Percentiles rank a stretch among this genome's conserved stretches.
These are phyloP conservation scores for Rhizophagus prolifer DNA, from an alignment of 192 early-diverging fungal genomes.

Conservation along the genomic window DNA sequence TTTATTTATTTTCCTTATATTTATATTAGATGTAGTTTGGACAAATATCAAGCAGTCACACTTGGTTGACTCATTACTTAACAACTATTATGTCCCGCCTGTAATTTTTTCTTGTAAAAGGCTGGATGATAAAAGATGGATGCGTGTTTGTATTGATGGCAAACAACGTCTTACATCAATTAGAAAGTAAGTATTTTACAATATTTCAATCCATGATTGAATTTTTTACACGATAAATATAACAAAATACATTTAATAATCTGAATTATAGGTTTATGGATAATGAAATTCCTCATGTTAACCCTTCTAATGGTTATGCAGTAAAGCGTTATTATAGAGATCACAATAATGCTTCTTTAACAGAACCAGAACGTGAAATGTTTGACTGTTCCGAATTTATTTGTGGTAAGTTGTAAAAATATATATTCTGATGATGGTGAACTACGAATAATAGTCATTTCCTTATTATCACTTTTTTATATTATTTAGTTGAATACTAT, in stretches of 20 bases:
- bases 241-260: background rate
- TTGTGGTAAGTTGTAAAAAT: slow-evolving; percentile 2
- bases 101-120: slow-evolving; percentile 31
- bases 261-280: slow-evolving; percentile 31
- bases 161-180: slow-evolving; percentile 38
- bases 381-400: slow-evolving; percentile 32
- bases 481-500: slow-evolving; percentile 31
- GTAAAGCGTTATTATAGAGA: slow-evolving; percentile 13
- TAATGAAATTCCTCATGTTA: slow-evolving; percentile 35
- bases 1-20: too few species aligned
- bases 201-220: background rate
- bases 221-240: background rate
- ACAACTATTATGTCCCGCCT: slow-evolving; percentile 37
- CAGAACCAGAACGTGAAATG: slow-evolving; percentile 7
- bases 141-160: slow-evolving; percentile 36
- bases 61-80: slow-evolving; percentile 35
- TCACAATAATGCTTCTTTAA: background rate
- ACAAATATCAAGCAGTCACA: slow-evolving; percentile 19
- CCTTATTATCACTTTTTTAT: background rate
- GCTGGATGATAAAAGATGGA: slow-evolving; percentile 9
- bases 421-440: background rate
- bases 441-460: background rate
- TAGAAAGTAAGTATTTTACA: slow-evolving; percentile 22
- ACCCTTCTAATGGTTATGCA: slow-evolving; percentile 7
- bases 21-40: slow-evolving; percentile 19